These are phyloP conservation scores for Parafenestella ontariensis DNA, from an alignment of 2,329 filamentous ascomycete genomes.

Conservation along the genomic window DNA sequence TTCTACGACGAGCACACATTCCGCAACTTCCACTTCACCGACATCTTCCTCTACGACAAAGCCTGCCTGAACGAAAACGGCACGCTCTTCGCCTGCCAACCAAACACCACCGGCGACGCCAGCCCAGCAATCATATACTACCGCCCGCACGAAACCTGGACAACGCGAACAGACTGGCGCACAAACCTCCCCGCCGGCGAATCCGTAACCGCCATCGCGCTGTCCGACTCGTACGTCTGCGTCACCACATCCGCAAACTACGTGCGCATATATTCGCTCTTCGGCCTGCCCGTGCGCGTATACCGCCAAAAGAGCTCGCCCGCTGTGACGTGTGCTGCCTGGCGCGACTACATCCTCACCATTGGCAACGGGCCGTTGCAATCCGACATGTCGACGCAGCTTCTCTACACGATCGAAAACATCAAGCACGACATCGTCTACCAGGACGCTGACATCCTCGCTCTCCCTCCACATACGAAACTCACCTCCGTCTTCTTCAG, in stretches of 20 bases:
- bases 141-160: constrained; percentile 96
- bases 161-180: constrained; percentile 86
- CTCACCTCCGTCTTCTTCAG: constrained; percentile 90
- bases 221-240: constrained; percentile 90
- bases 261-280: constrained; percentile 90
- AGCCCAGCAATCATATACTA: constrained; percentile 90
- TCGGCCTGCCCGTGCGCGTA: constrained; percentile 85
- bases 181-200: constrained; percentile 89
- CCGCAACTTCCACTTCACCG: constrained; percentile 96
- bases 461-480: constrained; percentile 75
- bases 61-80: constrained; percentile 88
- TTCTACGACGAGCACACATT: constrained; percentile 96
- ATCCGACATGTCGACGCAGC: constrained; percentile 75
- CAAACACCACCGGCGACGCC: constrained; percentile 52
- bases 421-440: constrained; percentile 92
- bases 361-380: constrained; percentile 90
- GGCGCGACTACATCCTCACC: constrained; percentile 95
- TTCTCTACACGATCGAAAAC: constrained; percentile 93
- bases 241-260: constrained; percentile 88
- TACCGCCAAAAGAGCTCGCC: constrained; percentile 91
- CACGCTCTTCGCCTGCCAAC: constrained; percentile 82
- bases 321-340: constrained; percentile 90
- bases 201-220: constrained; percentile 82
- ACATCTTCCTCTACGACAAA: constrained; percentile 95
- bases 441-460: constrained; percentile 91